Base-by-base conservation (phyloP, 2,329 filamentous ascomycete genomes). In the Corinectria fuckeliana region DNA sequence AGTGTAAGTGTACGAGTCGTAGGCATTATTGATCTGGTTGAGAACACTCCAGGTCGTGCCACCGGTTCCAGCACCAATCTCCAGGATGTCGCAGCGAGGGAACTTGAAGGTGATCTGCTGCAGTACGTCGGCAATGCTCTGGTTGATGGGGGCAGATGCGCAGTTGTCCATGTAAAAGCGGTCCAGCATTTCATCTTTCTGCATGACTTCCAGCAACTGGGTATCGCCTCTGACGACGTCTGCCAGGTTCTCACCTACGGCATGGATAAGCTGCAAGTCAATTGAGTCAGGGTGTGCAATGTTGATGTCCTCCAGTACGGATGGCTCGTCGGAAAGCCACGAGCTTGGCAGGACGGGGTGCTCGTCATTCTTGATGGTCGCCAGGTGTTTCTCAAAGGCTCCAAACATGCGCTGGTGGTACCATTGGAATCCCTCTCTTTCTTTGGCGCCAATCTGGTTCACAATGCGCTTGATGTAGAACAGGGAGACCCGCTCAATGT, bases 1-100 rank as follows among this genome's bases (percentile, higher is more conserved):
- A 3, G 77, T 78, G 56, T 72, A 79, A 5, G 69, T 72, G 57
- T 78, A 78, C 4, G 55, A 52, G 20, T 51, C 49, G 32, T 50
- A 56, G 7, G 47, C 47, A 13, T 56, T 48, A 18, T 44, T 20
- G 11, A 50, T 56, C 36, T 41, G 14, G 38, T 56, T 56, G 10
- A 56, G 26, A 26, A 56, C 38, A 32, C 53, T 48, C 53, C 53
- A 56, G 5, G 36, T 56, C 41, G 50, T 58, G 6, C 56, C 56
- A 20, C 56, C 54, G 5, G 59, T 61, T 21, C 59, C 59, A 5
- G 59, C 56, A 4, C 59, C 59, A 51, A 61, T 51, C 25, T 62
- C 56, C 30, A 56, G 18, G 23, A 58, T 57, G 13, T 56, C 56
- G 21, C 36, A 47, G 13, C 50, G 58, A 4, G 53, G 53, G 25